Evolutionary conservation across 2,329 filamentous ascomycete species (phyloP), one percentile per base, ranked within the genome.

Genomic region (Colletotrichum scovillei): DNA sequence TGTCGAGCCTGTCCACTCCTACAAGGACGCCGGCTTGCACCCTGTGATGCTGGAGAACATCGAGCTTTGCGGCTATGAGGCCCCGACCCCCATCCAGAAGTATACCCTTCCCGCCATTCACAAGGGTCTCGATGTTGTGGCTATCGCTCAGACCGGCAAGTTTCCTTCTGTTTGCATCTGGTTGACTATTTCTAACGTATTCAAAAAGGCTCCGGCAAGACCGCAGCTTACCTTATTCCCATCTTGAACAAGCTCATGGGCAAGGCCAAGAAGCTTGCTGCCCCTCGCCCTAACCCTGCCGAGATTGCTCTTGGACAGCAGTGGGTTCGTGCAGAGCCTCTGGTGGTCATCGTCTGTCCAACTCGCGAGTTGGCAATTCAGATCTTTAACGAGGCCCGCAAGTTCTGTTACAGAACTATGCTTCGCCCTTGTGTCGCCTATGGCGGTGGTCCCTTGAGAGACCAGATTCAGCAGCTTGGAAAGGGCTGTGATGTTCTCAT

Each of bases 341-440:
- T 99, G 7, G 93, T 98, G 0, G 86, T 98, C 32, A 88, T 99
- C 67, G 89, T 99, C 26, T 92, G 91, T 12, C 97, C 97, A 0
- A 97, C 94, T 67, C 93, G 97, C 46, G 97, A 99, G 86, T 85
- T 99, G 5, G 95, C 95, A 0, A 93, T 95, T 2, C 97, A 99
- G 80, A 98, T 98, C 77, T 98, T 98, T 83, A 95, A 98, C 75
- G 96, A 98, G 81, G 92, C 94, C 30, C 93, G 97, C 75, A 95
- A 96, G 77, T 91, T 98, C 62, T 98, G 95, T 81, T 99, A 99
- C 79, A 92, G 97, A 1, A 95, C 94, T 4, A 98, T 97, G 94
- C 88, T 99, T 71, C 95, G 97, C 53, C 96, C 97, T 28, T 95
- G 93, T 77, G 95, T 97, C 56, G 87, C 93, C 35, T 99, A 98